Conservation (phyloP, 2,329 filamentous ascomycete species). For the Trichothecium sympodiale region DNA sequence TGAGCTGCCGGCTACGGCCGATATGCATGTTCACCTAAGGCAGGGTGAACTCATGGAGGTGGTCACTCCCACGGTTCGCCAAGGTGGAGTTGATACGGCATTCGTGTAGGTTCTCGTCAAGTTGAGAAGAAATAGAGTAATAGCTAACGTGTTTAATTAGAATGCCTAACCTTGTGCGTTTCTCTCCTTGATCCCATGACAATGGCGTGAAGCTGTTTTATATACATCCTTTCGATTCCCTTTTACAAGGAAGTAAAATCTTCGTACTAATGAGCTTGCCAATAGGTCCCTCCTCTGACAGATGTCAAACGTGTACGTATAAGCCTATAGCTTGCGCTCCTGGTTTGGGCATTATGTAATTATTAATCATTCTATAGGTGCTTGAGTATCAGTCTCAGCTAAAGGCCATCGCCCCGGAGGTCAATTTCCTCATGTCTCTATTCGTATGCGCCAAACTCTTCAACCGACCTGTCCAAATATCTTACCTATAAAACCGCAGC, state of each 20-base stretch:
- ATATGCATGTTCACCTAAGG: slow-evolving; percentile 62
- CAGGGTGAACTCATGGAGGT: slow-evolving; percentile 54
- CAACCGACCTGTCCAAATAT: background rate
- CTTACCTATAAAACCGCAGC: slow-evolving; percentile 17
- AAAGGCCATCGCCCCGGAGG: slow-evolving; percentile 45
- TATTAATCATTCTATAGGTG: slow-evolving; percentile 24
- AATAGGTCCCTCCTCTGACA: slow-evolving; percentile 41
- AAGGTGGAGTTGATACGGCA: slow-evolving; percentile 55
- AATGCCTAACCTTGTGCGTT: slow-evolving; percentile 52
- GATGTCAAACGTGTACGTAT: slow-evolving; percentile 33
- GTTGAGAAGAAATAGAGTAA: too few relatives aligned
- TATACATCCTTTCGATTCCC: background rate
- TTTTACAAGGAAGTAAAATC: background rate
- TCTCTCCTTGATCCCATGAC: too few relatives aligned
- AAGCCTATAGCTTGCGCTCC: slow-evolving; percentile 5
- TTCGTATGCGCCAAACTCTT: slow-evolving; percentile 29
- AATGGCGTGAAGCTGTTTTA: background rate
- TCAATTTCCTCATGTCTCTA: slow-evolving; percentile 65
- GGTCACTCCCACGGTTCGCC: slow-evolving; percentile 37
- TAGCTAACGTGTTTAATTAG: slow-evolving; percentile 7
- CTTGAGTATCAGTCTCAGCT: slow-evolving; percentile 55
- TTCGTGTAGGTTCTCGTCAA: slow-evolving; percentile 25
- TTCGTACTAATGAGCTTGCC: background rate
- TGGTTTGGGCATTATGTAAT: too few relatives aligned
- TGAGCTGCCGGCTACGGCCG: slow-evolving; percentile 52